Conservation (phyloP, 2,329 filamentous ascomycete species). For the Dactylellina cionopaga region DNA sequence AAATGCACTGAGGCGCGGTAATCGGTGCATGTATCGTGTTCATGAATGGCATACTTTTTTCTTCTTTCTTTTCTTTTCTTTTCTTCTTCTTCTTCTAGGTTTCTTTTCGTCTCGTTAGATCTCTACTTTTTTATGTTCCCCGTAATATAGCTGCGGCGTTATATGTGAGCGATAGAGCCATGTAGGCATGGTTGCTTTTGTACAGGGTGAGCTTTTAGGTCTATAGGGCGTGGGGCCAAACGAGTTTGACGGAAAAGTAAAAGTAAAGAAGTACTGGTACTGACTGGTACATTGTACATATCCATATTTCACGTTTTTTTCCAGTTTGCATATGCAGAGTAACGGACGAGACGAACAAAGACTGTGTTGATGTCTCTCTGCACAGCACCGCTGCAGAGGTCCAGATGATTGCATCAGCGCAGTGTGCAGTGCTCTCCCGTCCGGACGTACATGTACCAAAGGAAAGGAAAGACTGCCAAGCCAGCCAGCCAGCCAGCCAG, state of each 20-base stretch:
- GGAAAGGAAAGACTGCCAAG: slow-evolving; percentile 1
- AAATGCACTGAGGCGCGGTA: slow-evolving; percentile 43
- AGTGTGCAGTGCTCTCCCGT: background rate
- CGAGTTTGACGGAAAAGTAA: too few species aligned
- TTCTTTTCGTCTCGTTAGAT: slow-evolving; percentile 26
- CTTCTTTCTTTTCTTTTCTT: slow-evolving; percentile 17
- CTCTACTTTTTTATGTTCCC: slow-evolving; percentile 24
- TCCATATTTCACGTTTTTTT: too few species aligned
- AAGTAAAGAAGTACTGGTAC: too few species aligned
- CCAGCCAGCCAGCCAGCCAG: slow-evolving; percentile 1
- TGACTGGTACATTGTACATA: too few species aligned
- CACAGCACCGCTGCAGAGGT: too few species aligned
- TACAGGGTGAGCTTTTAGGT: slow-evolving; percentile 26
- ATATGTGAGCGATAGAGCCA: slow-evolving; percentile 41
- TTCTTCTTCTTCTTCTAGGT: background rate
- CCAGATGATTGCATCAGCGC: too few species aligned
- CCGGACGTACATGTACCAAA: too few species aligned
- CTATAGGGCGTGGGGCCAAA: slow-evolving; percentile 23
- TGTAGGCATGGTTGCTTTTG: too few species aligned
- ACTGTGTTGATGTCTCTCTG: too few species aligned
- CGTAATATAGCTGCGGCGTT: slow-evolving; percentile 44
- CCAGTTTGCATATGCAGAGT: too few species aligned
- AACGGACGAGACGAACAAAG: too few species aligned
- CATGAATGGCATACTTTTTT: background rate
- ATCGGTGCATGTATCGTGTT: slow-evolving; percentile 37